Evolutionary conservation across 768 basidiomycete genomes (phyloP), one percentile per base, ranked within the genome.

Genomic region (Leucosporidium yakuticum): DNA sequence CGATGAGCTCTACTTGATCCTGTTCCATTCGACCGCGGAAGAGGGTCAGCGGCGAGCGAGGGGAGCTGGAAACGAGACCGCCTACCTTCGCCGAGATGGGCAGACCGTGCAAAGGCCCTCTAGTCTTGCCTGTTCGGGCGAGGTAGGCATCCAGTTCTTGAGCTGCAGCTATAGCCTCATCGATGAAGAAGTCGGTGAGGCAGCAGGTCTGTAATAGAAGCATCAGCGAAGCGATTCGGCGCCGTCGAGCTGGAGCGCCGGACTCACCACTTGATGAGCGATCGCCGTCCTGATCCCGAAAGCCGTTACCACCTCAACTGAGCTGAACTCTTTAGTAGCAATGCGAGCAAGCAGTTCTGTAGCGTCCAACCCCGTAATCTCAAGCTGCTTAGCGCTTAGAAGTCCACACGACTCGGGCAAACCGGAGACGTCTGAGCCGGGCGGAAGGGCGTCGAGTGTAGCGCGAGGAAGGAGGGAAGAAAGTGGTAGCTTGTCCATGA

Each of bases 111-210:
- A 80, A 67, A 2, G 78, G 75, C 1, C 79, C 48, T 4, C 87
- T 79, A 7, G 84, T 79, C 68, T 82, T 82, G 34, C 90, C 90
- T 0, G 85, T 90, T 66, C 73, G 78, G 70, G 81, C 81, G 56
- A 88, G 77, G 69, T 85, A 78, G 4, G 83, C 84, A 71, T 91
- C 91, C 11, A 91, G 80, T 73, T 85, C 82, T 17, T 81, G 78
- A 2, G 91, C 90, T 15, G 85, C 81, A 21, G 78, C 80, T 7
- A 89, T 80, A 0, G 88, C 90, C 15, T 83, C 82, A 32, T 90
- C 86, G 59, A 90, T 82, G 73, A 89, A 89, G 25, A 89, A 85
- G 76, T 91, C 89, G 0, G 89, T 91, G 51, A 92, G 76, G 76
- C 90, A 59, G 68, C 60, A n/a, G 44, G 51, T 60, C 63, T 67